Evolutionary conservation across 805 yeast species (phyloP).

Genomic region (Lipomyces starkeyi): DNA sequence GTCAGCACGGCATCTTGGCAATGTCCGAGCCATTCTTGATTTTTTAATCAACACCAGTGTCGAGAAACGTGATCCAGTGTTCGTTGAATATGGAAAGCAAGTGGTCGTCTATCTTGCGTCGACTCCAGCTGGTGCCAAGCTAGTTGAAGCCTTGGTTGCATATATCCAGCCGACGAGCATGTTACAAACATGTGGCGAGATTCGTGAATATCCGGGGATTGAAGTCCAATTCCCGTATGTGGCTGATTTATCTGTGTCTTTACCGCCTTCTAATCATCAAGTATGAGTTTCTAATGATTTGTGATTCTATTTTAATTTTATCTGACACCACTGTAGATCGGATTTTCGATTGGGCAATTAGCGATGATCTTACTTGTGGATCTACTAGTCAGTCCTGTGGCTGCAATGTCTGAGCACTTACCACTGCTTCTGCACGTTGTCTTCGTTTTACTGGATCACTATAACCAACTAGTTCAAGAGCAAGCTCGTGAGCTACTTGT

Average conservation of each 20-base stretch:
- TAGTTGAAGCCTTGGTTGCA: slow-evolving; percentile 66
- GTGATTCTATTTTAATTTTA: background rate
- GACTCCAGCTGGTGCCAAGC: slow-evolving; percentile 59
- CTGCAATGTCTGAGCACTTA: slow-evolving; percentile 61
- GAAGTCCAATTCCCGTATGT: slow-evolving; percentile 67
- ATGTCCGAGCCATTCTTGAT: slow-evolving; percentile 72
- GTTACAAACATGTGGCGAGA: slow-evolving; percentile 70
- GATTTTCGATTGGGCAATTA: slow-evolving; percentile 85
- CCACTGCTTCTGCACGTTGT: slow-evolving; percentile 81
- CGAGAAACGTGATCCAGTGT: slow-evolving; percentile 68
- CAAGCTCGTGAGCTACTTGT: slow-evolving; percentile 80
- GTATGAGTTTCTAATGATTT: slow-evolving; percentile 37
- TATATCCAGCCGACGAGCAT: slow-evolving; percentile 83
- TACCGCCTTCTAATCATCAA: slow-evolving; percentile 66
- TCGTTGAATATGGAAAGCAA: slow-evolving; percentile 81
- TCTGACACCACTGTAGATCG: slow-evolving; percentile 45
- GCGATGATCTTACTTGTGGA: slow-evolving; percentile 87
- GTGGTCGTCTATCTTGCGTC: slow-evolving; percentile 70
- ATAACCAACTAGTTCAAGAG: slow-evolving; percentile 78
- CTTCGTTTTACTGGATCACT: slow-evolving; percentile 85
- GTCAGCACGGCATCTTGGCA: slow-evolving; percentile 66
- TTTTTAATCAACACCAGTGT: slow-evolving; percentile 72
- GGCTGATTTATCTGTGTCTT: slow-evolving; percentile 66
- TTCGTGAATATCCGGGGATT: slow-evolving; percentile 40
- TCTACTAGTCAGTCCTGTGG: slow-evolving; percentile 69